Evolutionary conservation across 768 basidiomycete genomes (phyloP).

Genomic region (Mycena alexandri): DNA sequence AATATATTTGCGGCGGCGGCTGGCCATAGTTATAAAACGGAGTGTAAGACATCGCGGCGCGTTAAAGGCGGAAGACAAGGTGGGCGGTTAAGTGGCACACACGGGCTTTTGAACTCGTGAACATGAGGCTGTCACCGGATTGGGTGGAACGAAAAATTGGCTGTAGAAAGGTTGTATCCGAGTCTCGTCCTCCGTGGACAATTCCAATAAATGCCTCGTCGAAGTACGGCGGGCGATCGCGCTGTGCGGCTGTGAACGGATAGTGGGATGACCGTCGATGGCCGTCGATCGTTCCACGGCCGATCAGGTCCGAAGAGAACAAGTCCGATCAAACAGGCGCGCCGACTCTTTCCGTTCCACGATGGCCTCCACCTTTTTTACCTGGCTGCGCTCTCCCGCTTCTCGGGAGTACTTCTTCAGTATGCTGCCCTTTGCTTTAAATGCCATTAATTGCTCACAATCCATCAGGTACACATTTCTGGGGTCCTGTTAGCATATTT

Average conservation of each 20-base stretch:
- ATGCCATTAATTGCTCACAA: slow-evolving; percentile 26
- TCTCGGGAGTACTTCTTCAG: slow-evolving; percentile 97
- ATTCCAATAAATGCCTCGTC: no score
- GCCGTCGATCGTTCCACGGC: no score
- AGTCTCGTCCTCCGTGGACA: no score
- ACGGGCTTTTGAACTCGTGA: slow-evolving; percentile 27
- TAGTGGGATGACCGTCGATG: no score
- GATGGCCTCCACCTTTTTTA: slow-evolving; percentile 89
- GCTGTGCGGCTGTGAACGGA: no score
- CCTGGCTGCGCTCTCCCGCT: slow-evolving; percentile 93
- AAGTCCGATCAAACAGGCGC: no score
- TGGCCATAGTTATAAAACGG: slow-evolving; percentile 36
- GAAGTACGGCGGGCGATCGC: no score
- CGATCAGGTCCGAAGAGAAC: no score
- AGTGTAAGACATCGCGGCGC: slow-evolving; percentile 31
- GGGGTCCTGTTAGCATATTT: slow-evolving; percentile 88
- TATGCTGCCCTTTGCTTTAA: slow-evolving; percentile 54
- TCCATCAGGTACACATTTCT: slow-evolving; percentile 90
- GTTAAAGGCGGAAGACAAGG: slow-evolving; percentile 24
- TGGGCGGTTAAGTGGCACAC: slow-evolving; percentile 25
- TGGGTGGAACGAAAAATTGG: neutral
- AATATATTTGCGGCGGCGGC: slow-evolving; percentile 25
- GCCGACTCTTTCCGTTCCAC: slow-evolving; percentile 14
- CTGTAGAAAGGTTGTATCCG: neutral
- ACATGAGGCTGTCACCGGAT: slow-evolving; percentile 39